Conservation (phyloP, 225 moss, liverwort and hornwort species). For the Sphagnum contortum region DNA sequence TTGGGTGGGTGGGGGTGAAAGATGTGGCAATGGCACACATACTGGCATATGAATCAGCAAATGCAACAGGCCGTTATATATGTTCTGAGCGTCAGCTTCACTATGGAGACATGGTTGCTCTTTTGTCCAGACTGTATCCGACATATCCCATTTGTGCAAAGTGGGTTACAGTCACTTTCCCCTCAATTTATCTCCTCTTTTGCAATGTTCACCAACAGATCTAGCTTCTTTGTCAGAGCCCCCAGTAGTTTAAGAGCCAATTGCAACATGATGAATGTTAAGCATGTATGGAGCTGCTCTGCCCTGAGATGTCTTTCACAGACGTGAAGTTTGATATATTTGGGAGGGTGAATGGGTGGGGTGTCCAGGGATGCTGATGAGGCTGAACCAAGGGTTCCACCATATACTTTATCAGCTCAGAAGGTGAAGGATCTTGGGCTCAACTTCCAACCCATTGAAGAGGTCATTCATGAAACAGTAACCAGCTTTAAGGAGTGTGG, state of each 20-base stretch:
- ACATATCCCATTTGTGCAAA: constrained; percentile 26
- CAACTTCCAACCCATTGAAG: constrained; percentile 20
- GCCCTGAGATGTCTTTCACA: no score
- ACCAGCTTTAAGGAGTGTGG: constrained; percentile 18
- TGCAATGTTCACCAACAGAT: not conserved
- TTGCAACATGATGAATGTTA: no score
- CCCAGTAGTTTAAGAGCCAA: no score
- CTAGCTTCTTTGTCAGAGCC: not conserved
- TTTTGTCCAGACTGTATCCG: constrained; percentile 19
- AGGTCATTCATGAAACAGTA: constrained; percentile 16
- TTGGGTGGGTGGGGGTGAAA: constrained; percentile 38
- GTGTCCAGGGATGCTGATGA: constrained; percentile 16
- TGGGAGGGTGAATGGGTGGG: not conserved
- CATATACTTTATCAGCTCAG: constrained; percentile 15
- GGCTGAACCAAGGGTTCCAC: constrained; percentile 1
- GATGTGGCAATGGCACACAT: constrained; percentile 41
- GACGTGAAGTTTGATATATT: not conserved
- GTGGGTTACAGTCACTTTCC: constrained; percentile 7
- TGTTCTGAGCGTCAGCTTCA: constrained; percentile 38
- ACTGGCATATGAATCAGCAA: constrained; percentile 22
- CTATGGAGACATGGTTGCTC: constrained; percentile 20
- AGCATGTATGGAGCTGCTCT: no score
- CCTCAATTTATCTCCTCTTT: not conserved
- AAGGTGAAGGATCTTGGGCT: constrained; percentile 33
- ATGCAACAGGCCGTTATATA: constrained; percentile 29